These are phyloP conservation scores for Pisolithus albus DNA, from an alignment of 768 basidiomycete species.

Conservation along the genomic window DNA sequence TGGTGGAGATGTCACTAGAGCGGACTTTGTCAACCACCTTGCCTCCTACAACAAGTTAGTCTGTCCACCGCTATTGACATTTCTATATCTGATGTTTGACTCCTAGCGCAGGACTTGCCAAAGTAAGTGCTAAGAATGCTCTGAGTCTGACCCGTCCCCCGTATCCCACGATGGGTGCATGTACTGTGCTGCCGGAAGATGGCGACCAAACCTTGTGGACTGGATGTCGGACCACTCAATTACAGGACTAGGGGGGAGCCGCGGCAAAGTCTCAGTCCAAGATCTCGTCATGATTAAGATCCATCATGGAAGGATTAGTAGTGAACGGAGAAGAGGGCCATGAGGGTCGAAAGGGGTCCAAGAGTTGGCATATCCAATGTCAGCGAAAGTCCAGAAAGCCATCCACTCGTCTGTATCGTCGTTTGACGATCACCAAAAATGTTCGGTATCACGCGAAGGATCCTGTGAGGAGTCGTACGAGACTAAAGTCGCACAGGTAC, in stretches of 20 bases:
- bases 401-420: no score
- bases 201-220: not conserved
- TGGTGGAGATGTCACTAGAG: slow-evolving; percentile 41
- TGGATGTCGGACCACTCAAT: not conserved
- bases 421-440: no score
- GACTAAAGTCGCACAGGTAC: not conserved
- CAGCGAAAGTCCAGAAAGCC: not conserved
- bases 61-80: not conserved
- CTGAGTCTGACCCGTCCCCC: no score
- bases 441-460: no score
- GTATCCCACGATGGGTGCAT: no score
- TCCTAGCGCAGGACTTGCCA: slow-evolving; percentile 48
- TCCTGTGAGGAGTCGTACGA: not conserved
- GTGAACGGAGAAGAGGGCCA: slow-evolving; percentile 12
- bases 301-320: not conserved
- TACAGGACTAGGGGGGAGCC: not conserved
- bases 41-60: slow-evolving; percentile 56
- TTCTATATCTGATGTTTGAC: not conserved
- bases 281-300: slow-evolving; percentile 5
- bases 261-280: slow-evolving; percentile 20
- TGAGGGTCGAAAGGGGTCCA: not conserved
- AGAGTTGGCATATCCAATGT: not conserved
- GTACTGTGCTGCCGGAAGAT: not conserved
- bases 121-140: slow-evolving; percentile 22
- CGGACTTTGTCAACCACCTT: slow-evolving; percentile 56